Base-by-base conservation (phyloP, 768 basidiomycete species). In the Auriscalpium microsporum region DNA sequence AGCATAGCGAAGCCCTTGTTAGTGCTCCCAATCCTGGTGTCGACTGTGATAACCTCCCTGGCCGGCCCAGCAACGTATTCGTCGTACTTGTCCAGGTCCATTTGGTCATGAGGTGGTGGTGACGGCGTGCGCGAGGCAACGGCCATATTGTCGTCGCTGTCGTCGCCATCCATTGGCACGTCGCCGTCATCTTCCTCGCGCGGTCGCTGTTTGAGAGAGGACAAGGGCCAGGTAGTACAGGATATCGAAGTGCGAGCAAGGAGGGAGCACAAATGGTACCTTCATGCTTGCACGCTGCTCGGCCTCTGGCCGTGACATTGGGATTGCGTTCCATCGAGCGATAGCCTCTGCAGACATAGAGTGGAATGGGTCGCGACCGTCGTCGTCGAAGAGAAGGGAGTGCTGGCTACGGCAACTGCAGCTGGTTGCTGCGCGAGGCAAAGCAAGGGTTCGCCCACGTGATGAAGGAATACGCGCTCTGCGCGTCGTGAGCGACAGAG, bases 1-100 rank as follows among this genome's bases (percentile, higher is more conserved):
- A 93, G 80, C 74, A 93, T 78, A 8, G 80, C 74, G 66, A 90
- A 91, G 11, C 90, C 90, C 63, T 84, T 87, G 70, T 93, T 93
- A 38, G 80, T 78, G 44, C 79, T 75, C 66, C 86, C 86, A 63
- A 93, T 83, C 67, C 77, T 89, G 44, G 88, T 91, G 50, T 92
- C 85, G 53, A 91, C 81, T 8, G 90, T 91, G 58, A 91, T 78
- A 60, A 82, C 75, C 64, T 92, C 90, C 35, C 73, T 78, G 48
- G 73, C 73, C 5, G 73, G 64, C 9, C 76, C 75, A 34, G 67
- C 71, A 50, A 79, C 68, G 65, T 82, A 78, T 64, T 87, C 84
- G 61, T 89, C 86, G 65, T 87, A 87, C 62, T 81, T 82, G 67
- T 75, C 71, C 48, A 78, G 62, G 55, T 86, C 80, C 78, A 79